Evolutionary conservation across 78 protist genomes (phyloP).

Genomic region (Capsaspora owczarzaki): DNA sequence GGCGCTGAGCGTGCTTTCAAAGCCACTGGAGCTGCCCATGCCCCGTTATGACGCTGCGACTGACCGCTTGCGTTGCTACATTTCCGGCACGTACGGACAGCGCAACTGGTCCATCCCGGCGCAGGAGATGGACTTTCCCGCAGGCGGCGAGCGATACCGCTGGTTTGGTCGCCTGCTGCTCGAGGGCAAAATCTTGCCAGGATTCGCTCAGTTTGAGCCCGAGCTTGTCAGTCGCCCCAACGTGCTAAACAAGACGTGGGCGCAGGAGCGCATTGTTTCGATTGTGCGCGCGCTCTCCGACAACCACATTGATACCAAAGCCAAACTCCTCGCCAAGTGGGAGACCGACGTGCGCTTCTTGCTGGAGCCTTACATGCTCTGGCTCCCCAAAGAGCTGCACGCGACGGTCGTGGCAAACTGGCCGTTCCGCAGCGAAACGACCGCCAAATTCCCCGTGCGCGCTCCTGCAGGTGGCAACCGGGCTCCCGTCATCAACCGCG

Average conservation of each 20-base stretch:
- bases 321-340: neutral
- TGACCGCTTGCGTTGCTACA: neutral
- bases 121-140: neutral
- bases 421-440: no score
- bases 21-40: slow-evolving; percentile 13
- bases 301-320: neutral
- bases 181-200: neutral
- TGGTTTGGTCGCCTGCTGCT: slow-evolving; percentile 12
- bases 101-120: slow-evolving; percentile 5
- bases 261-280: slow-evolving; percentile 3
- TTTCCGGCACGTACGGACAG: neutral
- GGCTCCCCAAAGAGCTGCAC: neutral
- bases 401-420: neutral
- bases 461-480: no score
- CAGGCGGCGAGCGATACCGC: neutral
- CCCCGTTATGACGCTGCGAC: neutral
- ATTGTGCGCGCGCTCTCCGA: neutral
- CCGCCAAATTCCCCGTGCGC: no score
- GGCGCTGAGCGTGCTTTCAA: neutral
- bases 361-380: neutral
- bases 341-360: neutral
- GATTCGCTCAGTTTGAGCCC: neutral
- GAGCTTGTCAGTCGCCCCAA: neutral
- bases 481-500: no score
- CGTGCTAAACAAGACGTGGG: neutral